A percentile compares a stretch with the other conserved stretches of the same genome.
Evolutionary conservation across 768 basidiomycete genomes (phyloP).

Genomic region (Saitozyma podzolica): DNA sequence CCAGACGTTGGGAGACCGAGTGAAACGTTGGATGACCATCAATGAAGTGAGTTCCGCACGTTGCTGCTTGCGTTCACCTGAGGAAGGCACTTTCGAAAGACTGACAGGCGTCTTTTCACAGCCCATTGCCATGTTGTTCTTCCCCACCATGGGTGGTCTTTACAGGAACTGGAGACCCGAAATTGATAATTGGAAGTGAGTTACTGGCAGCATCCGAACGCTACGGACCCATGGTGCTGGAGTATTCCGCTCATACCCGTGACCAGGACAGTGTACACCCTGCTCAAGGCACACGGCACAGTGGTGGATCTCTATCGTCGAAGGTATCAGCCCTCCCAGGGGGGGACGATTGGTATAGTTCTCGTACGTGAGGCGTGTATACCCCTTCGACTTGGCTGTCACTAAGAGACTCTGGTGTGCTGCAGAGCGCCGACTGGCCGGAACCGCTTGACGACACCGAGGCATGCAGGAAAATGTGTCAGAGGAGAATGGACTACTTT

Average conservation of each 20-base stretch:
- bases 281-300: conserved; percentile 69
- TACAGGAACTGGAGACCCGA: too few species aligned
- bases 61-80: too few species aligned
- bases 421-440: conserved; percentile 21
- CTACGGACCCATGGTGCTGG: neutral
- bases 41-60: conserved; percentile 31
- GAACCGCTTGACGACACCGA: conserved; percentile 21
- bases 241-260: neutral
- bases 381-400: conserved; percentile 1
- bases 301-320: conserved; percentile 46
- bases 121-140: too few species aligned
- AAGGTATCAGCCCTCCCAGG: conserved; percentile 26
- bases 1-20: conserved; percentile 39
- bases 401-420: neutral
- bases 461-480: conserved; percentile 23
- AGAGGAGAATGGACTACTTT: conserved; percentile 10
- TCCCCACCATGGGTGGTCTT: too few species aligned
- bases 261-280: conserved; percentile 58
- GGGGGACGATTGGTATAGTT: conserved; percentile 28
- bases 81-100: too few species aligned
- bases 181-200: neutral
- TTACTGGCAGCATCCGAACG: neutral
- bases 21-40: conserved; percentile 45
- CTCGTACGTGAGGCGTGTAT: conserved; percentile 21
- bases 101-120: too few species aligned